Base-by-base conservation (phyloP, 2,329 filamentous ascomycete species). In the Ilyonectria destructans region DNA sequence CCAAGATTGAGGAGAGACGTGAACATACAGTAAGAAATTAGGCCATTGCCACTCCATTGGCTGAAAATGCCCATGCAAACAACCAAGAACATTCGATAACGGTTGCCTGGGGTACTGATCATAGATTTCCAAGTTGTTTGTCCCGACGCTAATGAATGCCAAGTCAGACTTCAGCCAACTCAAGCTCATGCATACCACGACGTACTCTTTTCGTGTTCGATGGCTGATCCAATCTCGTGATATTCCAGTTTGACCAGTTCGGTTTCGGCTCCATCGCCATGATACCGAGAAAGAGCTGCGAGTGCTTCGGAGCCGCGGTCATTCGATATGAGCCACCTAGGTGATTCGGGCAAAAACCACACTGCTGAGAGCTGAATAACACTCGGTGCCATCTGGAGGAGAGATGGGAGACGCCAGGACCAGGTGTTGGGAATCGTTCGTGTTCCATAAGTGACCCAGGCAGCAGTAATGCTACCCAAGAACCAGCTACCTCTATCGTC, bases 291-390 rank as follows among this genome's bases (percentile, higher is more conserved):
- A 49, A 92, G 82, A 15, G 87, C 85, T 2, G 82, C 80, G 17
- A 86, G 80, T 0, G 88, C 87, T 60, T 88, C 81, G 6, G 88
- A 85, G 13, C 52, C 54, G 0, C 70, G 69, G 0, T 72, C 70
- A 15, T 73, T 71, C 1, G 70, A 67, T 63, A 89, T 88, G 23
- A 91, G 81, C 89, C 89, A 91, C 64, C 90, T 80, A 2, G 90
- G 90, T 3, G 87, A 90, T 73, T 92, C 90, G 0, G 90, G 90
- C 1, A 91, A 80, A 70, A 90, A 84, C 63, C 84, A 88, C 4
- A 85, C 59, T 1, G 62, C 67, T 0, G 56, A 66, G 0, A 71
- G 2, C 13, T 74, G 72, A 0, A 74, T 55, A 0, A 74, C 0
- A 2, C 67, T 71, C 1, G 67, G 69, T 0, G 49, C 62, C 54